Evolutionary conservation across 805 yeast species (phyloP), one percentile per base, ranked within the genome.

Genomic region (Lipomyces orientalis): DNA sequence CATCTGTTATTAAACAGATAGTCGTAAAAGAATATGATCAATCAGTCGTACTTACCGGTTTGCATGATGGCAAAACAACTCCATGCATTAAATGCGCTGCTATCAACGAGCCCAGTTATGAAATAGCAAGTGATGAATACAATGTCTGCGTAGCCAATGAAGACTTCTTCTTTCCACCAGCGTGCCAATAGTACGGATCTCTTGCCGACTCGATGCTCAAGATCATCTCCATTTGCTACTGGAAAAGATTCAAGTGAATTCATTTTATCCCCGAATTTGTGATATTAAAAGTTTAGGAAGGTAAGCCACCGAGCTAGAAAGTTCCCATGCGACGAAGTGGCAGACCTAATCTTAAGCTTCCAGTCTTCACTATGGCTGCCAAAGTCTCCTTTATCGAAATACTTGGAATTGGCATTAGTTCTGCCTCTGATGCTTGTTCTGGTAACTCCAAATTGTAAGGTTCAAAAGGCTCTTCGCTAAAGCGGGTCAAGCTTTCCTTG

Each of bases 61-160:
- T 43, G 49, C 49, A 43, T 43, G 49, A 43, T 43, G 10, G 49
- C 49, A n/a, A 43, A 43, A 43, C 49, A 43, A n/a, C 49, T 43
- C 49, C 49, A 43, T 16, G 49, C 49, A 8, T 43, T 43, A 8
- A 43, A 43, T n/a, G 49, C 49, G 10, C 49, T 16, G 49, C 49
- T 16, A n/a, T 43, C 49, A 43, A 43, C 22, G 8, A 43, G 49
- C 10, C 49, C 49, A 2, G 49, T 43, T 16, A 43, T 16, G 25
- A 43, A 43, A 43, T 43, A 43, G 22, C 49, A 43, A 6, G 4
- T 43, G 8, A 43, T 43, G 7, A 43, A 43, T 16, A 43, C 22
- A n/a, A 16, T 6, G 8, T 43, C 49, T n/a, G 49, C 49, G 22
- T 43, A 19, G 5, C 22, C 10, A 6, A 43, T 1, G 22, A 16